Base-by-base conservation (phyloP, 225 moss, liverwort and hornwort species). In the Bryum argenteum region DNA sequence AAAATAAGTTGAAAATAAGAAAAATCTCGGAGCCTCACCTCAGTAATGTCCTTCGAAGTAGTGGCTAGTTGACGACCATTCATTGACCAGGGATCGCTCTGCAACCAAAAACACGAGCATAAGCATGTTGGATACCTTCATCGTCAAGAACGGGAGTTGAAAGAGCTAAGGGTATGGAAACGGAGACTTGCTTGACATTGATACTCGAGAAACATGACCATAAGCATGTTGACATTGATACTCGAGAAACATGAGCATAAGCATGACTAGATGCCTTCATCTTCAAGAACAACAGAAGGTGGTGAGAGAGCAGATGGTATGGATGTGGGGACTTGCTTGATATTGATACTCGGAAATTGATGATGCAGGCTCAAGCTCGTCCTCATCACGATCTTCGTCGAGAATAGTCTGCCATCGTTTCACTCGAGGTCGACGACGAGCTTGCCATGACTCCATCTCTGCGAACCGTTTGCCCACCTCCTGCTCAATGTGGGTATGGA, bases 371-470 rank as follows among this genome's bases (percentile, higher is more conserved):
- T 71, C 61, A 23, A 62, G 54, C 65, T 76, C 55, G 28, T 66
- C 40, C 15, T 75, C 75, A 8, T 82, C 78, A 23, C 82, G 82
- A 65, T 82, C 82, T 67, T 82, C 78, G 14, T 82, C 82, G 66
- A 82, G 66, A 61, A 82, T 62, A 3, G 73, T 69, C 71, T 82
- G 82, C 82, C 82, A 82, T 56, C 78, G 82, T 69, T 82, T 82
- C 4, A 82, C 73, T 66, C 78, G 70, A 59, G 82, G 82, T 21
- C 78, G 74, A 54, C 71, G 78, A 17, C 70, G 74, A 17, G 75
- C 74, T 74, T 78, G 82, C 74, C 65, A 74, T 28, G 74, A 70
- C 12, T 82, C 78, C 78, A 82, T 74, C 71, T 78, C 75, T 65
- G 78, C 71, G 51, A 74, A 78, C 71, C 71, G 70, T 71, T 58